Conservation (phyloP, 2,329 filamentous ascomycete species). For the Fusarium mexicanum region DNA sequence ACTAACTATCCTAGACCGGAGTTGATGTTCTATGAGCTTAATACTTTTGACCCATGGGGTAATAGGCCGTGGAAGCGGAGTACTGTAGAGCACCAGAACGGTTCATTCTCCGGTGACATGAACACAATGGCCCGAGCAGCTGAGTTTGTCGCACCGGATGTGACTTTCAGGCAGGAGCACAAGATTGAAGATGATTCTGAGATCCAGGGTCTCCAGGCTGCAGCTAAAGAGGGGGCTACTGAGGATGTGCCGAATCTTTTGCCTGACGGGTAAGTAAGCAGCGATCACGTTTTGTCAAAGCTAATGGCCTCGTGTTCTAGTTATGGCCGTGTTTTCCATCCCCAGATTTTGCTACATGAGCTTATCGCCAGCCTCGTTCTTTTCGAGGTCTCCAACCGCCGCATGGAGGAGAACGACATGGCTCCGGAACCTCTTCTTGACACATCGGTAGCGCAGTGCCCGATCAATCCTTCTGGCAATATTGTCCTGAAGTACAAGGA, state of each 20-base stretch:
- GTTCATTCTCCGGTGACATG: not conserved
- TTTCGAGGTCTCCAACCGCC: constrained; percentile 2
- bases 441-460: not conserved
- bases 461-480: not conserved
- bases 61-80: constrained; percentile 2
- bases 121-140: not conserved
- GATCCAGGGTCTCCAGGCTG: not conserved
- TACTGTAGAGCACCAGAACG: not conserved
- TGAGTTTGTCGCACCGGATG: not conserved
- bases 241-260: not conserved
- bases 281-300: no score
- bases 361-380: constrained; percentile 8
- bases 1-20: not conserved
- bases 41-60: not conserved
- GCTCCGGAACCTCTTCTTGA: not conserved
- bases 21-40: constrained; percentile 16
- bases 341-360: not conserved
- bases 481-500: constrained; percentile 2
- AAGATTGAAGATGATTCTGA: not conserved
- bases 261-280: constrained; percentile 9
- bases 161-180: not conserved
- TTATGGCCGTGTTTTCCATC: constrained; percentile 13
- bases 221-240: not conserved
- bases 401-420: not conserved
- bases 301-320: not conserved